Percentiles rank a stretch among this genome's conserved stretches.
Conservation (phyloP, 2,329 filamentous ascomycete species). For the Fusarium staphyleae region DNA sequence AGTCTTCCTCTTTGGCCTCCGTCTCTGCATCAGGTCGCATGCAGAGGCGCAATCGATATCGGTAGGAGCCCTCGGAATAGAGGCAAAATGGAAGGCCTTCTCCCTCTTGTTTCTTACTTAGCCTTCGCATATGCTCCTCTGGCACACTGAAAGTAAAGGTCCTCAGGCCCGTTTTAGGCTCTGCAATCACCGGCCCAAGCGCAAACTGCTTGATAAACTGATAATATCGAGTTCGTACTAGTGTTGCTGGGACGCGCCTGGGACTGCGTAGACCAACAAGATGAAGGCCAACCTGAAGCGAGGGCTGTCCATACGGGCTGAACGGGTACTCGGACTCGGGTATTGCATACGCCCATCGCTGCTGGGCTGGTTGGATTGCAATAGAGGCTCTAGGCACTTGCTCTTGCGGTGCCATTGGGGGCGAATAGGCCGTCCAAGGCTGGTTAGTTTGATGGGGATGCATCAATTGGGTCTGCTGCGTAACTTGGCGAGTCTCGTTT, state of each 20-base stretch:
- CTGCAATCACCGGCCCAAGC: conserved; percentile 53
- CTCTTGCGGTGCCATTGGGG: background rate
- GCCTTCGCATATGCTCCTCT: conserved; percentile 43
- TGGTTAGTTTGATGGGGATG: background rate
- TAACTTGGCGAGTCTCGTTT: conserved; percentile 5
- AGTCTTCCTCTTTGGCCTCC: conserved; percentile 56
- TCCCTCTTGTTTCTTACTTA: conserved; percentile 45
- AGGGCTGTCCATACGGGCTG: conserved; percentile 50
- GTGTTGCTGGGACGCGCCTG: conserved; percentile 46
- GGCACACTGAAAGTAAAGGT: conserved; percentile 57
- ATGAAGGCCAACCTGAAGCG: conserved; percentile 55
- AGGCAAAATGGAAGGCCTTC: conserved; percentile 47
- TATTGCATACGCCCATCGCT: conserved; percentile 17
- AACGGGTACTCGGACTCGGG: conserved; percentile 49
- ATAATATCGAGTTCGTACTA: conserved; percentile 55
- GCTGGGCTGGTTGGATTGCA: background rate
- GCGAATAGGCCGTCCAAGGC: background rate
- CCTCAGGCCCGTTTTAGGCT: conserved; percentile 49
- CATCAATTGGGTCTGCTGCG: conserved; percentile 6
- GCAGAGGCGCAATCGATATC: conserved; percentile 75
- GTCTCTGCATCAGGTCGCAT: conserved; percentile 23
- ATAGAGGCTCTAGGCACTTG: conserved; percentile 10
- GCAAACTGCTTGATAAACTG: conserved; percentile 63
- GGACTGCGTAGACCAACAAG: conserved; percentile 59
- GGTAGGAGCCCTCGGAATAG: conserved; percentile 60